Evolutionary conservation across 2,329 filamentous ascomycete species (phyloP), one percentile per base, ranked within the genome.

Genomic region (Colletotrichum neosansevieriae): DNA sequence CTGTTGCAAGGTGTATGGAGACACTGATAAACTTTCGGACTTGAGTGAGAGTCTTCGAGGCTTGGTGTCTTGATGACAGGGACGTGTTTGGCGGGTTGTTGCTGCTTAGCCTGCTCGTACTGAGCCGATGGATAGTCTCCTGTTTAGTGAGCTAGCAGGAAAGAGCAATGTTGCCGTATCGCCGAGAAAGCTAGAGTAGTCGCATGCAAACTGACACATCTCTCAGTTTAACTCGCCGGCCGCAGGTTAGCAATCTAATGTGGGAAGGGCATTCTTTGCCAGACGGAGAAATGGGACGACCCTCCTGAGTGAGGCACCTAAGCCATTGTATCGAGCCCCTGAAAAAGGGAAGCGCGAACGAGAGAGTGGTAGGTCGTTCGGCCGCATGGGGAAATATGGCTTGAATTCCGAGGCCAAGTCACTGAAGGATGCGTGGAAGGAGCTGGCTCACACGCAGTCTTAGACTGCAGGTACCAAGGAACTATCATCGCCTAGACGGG

Each of bases 171-270:
- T 7, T 13, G 12, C 56, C 17, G 49, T 56, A 54, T 17, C 29
- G 40, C 21, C 59, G 6, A 49, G 53, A 53, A 10, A 54, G 53
- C 53, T 67, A 29, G 7, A 4, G 24, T 29, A 29, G 45, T 45
- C 38, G 44, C 19, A 58, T 47, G 53, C 13, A 34, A 45, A 29
- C 19, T 51, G 38, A 13, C 29, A 51, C 53, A 24, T 45, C 53
- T 51, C 19, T 36, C 51, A 38, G 53, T 38, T 58, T 38, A 38
- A 42, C 38, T 53, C 53, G 60, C 53, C 36, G 38, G 19, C 42
- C 50, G 17, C 58, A 53, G 29, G 49, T 64, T 59, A 60, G 53
- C 45, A 64, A 49, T 64, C 38, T 64, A 68, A 47, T 64, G 32
- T 34, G 32, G 60, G 19, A 54, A 29, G 40, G 60, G n/a, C 45